phyloP scores from a whole-genome alignment of 129 eudicot genomes.

The Silybum marianum region DNA sequence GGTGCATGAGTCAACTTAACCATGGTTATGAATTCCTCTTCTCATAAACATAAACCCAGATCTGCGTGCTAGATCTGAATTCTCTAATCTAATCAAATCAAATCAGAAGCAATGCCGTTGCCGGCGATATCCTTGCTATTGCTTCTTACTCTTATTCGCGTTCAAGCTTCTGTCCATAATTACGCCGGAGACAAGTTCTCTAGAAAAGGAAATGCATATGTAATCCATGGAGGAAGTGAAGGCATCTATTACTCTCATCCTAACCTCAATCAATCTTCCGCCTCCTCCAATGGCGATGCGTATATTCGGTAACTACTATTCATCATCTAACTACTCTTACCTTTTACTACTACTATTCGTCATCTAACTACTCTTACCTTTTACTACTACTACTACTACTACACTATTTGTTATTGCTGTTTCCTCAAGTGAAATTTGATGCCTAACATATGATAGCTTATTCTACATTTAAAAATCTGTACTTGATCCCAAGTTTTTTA shows the following conservation, averaged over 20 bases:
- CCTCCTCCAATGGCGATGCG: constrained; percentile 65
- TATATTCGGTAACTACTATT: constrained; percentile 59
- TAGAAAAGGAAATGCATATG: constrained; percentile 84
- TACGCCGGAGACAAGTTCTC: constrained; percentile 60
- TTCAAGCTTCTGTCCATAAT: constrained; percentile 76
- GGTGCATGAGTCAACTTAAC: constrained; percentile 39
- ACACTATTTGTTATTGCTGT: background rate
- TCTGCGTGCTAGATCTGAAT: constrained; percentile 28
- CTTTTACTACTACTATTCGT: no score
- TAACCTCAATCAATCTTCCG: constrained; percentile 33
- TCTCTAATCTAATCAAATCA: background rate
- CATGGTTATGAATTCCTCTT: constrained; percentile 41
- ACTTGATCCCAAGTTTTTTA: background rate
- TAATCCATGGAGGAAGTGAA: constrained; percentile 93
- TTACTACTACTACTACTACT: background rate
- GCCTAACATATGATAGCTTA: constrained; percentile 3
- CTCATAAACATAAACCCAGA: constrained; percentile 5
- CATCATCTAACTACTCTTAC: background rate
- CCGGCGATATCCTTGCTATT: constrained; percentile 37
- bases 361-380: no score
- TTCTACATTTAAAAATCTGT: background rate
- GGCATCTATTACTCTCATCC: constrained; percentile 79
- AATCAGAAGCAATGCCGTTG: constrained; percentile 43
- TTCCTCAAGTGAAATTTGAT: constrained; percentile 11
- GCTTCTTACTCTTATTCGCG: constrained; percentile 6